Evolutionary conservation across 2,329 filamentous ascomycete genomes (phyloP).

Genomic region (Phyllosticta paracitricarpa): DNA sequence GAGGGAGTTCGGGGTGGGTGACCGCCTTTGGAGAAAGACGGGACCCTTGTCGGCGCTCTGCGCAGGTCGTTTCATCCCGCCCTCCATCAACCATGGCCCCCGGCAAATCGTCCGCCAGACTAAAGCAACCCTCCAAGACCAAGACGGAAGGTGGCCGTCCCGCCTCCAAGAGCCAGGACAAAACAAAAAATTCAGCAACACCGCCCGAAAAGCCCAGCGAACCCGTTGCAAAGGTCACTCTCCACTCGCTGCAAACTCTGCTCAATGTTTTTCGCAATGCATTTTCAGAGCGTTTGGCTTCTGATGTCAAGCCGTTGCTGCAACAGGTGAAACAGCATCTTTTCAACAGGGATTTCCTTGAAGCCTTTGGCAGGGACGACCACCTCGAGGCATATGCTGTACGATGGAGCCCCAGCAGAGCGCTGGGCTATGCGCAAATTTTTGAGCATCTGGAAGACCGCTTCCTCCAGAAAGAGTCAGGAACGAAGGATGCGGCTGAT

Average conservation of each 20-base stretch:
- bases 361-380: constrained; percentile 63
- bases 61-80: not conserved
- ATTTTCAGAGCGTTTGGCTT: constrained; percentile 39
- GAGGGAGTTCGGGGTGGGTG: not conserved
- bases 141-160: not conserved
- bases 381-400: constrained; percentile 75
- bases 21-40: not conserved
- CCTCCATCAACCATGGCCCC: constrained; percentile 2
- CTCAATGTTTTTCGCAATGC: constrained; percentile 63
- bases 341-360: constrained; percentile 72
- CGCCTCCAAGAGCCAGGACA: not conserved
- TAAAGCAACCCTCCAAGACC: not conserved
- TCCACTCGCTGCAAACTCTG: constrained; percentile 56
- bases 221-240: constrained; percentile 27
- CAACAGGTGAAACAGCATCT: constrained; percentile 80
- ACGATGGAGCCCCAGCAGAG: constrained; percentile 81
- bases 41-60: not conserved
- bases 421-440: constrained; percentile 67
- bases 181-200: not conserved
- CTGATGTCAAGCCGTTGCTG: constrained; percentile 47
- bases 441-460: constrained; percentile 32
- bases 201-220: not conserved
- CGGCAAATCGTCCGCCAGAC: not conserved
- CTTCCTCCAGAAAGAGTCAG: constrained; percentile 3
- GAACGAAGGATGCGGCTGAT: not conserved